Percentiles rank a stretch among this genome's conserved stretches.
Evolutionary conservation across 129 eudicot species (phyloP).

Genomic region (Scalesia atractyloides): DNA sequence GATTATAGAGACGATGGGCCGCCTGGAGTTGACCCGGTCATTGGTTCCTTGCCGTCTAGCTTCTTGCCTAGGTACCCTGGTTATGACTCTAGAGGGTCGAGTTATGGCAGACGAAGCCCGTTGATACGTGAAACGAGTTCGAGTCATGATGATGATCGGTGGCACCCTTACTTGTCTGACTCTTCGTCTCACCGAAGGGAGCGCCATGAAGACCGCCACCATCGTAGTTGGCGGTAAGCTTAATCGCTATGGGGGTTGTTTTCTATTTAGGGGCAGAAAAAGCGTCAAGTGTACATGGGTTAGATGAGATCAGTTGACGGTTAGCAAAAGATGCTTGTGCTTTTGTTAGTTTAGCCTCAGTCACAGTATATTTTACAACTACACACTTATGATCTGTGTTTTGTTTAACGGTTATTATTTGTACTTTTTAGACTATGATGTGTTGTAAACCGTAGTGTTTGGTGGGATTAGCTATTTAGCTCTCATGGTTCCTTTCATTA

Average conservation of each 20-base stretch:
- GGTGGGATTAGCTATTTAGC: slow-evolving; percentile 3
- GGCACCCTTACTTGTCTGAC: slow-evolving; percentile 32
- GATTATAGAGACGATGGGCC: slow-evolving; percentile 69
- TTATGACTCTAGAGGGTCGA: slow-evolving; percentile 58
- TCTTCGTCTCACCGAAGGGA: slow-evolving; percentile 36
- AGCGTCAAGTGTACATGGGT: slow-evolving; percentile 28
- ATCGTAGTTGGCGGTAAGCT: slow-evolving; percentile 37
- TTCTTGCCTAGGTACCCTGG: slow-evolving; percentile 49
- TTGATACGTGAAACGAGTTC: slow-evolving; percentile 40
- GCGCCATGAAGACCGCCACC: slow-evolving; percentile 35
- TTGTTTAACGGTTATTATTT: slow-evolving; percentile 4
- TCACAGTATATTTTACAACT: slow-evolving; percentile 15
- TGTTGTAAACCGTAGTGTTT: slow-evolving; percentile 21
- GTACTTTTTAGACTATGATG: slow-evolving; percentile 13
- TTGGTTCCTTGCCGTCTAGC: slow-evolving; percentile 45
- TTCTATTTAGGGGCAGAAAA: slow-evolving; percentile 19
- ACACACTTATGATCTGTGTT: slow-evolving; percentile 11
- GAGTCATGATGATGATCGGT: slow-evolving; percentile 36
- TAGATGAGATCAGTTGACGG: slow-evolving; percentile 20
- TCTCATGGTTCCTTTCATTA: neutral
- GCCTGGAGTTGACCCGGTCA: slow-evolving; percentile 60
- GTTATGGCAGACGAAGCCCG: slow-evolving; percentile 57
- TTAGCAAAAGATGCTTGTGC: slow-evolving; percentile 26
- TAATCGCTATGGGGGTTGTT: neutral
- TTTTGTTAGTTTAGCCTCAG: slow-evolving; percentile 33